Base-by-base conservation (phyloP, 345 rosid species). In the Corchorus olitorius region DNA sequence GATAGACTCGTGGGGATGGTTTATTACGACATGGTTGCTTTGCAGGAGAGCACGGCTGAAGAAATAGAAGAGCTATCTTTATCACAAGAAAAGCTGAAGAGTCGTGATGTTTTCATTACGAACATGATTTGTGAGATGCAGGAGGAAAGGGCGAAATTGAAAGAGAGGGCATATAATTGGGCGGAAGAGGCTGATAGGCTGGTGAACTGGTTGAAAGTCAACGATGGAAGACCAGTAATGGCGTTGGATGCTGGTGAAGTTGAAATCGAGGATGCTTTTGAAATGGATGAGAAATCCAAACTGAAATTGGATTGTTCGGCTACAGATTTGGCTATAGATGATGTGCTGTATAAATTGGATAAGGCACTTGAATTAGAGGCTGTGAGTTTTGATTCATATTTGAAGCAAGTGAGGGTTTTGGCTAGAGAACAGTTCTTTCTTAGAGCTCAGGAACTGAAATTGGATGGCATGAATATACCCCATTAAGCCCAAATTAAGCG, bases 351-450 rank as follows among this genome's bases (percentile, higher is more conserved):
- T 72, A 83, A 68, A 14, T 34, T 93, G 80, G 97, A 90, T 49
- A 77, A 78, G 85, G 97, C 88, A 20, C 54, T 81, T 19, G 88
- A 77, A 69, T 63, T 20, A 9, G 87, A 87, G 35, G 80, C 45
- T 33, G 58, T 90, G 79, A 77, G 70, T 11, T 70, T 87, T 39
- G 91, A 84, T 49, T 77, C 46, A 5, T 93, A 93, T 62, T 56
- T 92, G 5, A 91, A 14, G 82, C 89, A 84, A 60, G 88, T 93
- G 12, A 87, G 98, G 76, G 77, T n/a, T 6, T 80, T 92, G 87
- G 86, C 84, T 0, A 93, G 97, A 81, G 97, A 90, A 75, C 95
- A 92, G 65, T 93, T 86, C 65, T 43, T 39, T 10, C 70, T 19
- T 70, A 85, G 86, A 65, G 76, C 56, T 9, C 27, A 0, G 77